Conservation (phyloP, 139 green algal species). For the Picochlorum sp. region DNA sequence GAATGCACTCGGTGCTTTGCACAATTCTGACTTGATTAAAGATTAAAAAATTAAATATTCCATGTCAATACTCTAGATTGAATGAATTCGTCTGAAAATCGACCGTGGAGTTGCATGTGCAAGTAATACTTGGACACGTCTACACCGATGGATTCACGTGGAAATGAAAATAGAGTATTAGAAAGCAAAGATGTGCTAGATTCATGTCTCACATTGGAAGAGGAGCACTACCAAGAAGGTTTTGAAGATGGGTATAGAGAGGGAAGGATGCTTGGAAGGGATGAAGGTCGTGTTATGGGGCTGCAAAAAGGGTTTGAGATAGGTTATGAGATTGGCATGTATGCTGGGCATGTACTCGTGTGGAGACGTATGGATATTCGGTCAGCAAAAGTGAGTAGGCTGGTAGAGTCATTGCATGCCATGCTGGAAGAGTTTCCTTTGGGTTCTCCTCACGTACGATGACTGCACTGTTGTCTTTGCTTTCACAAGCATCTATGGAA, state of each 20-base stretch:
- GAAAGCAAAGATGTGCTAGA: neutral
- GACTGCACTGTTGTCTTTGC: no score
- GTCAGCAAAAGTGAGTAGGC: slow-evolving; percentile 5
- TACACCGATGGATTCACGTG: no score
- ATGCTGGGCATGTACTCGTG: slow-evolving; percentile 41
- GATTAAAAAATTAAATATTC: neutral
- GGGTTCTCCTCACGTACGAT: no score
- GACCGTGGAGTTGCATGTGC: neutral
- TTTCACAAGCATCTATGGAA: no score
- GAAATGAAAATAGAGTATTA: no score
- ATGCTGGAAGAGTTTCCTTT: no score
- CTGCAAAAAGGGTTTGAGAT: slow-evolving; percentile 72
- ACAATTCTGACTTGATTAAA: slow-evolving; percentile 9
- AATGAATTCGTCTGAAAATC: neutral
- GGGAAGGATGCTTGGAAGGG: neutral
- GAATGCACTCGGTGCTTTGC: slow-evolving; percentile 14
- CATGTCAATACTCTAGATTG: neutral
- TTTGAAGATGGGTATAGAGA: neutral
- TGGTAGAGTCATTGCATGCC: no score
- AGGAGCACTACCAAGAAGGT: no score
- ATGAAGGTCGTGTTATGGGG: slow-evolving; percentile 52
- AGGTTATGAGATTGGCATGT: slow-evolving; percentile 65
- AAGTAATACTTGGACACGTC: no score
- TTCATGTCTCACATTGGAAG: neutral
- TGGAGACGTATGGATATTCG: slow-evolving; percentile 24